Conservation (phyloP, 1,284 basidiomycete species). For the Ceratobasidium papillatum region DNA sequence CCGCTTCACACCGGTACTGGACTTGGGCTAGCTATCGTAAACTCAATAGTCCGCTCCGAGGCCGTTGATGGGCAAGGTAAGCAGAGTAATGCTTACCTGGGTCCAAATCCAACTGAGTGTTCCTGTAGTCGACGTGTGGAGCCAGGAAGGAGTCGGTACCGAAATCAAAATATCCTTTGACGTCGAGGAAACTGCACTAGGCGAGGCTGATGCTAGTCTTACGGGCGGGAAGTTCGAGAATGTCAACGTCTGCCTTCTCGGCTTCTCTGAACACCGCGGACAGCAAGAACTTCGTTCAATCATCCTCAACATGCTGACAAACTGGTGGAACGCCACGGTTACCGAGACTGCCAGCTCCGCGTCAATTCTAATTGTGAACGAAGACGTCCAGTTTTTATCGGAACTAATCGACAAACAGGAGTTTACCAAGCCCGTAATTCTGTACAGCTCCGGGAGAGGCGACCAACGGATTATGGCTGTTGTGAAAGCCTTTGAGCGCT, state of each 20-base stretch:
- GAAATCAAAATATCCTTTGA: conserved; percentile 90
- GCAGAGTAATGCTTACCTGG: neutral
- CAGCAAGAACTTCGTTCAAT: conserved; percentile 72
- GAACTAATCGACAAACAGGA: conserved; percentile 67
- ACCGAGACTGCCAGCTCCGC: conserved; percentile 59
- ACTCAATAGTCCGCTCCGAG: conserved; percentile 87
- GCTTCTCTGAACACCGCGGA: conserved; percentile 78
- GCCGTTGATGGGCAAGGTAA: conserved; percentile 80
- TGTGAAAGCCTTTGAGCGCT: conserved; percentile 73
- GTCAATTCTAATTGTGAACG: conserved; percentile 86
- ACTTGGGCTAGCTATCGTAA: conserved; percentile 95
- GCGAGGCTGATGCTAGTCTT: conserved; percentile 60
- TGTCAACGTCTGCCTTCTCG: conserved; percentile 72
- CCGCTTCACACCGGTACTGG: conserved; percentile 93
- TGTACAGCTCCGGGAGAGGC: conserved; percentile 76
- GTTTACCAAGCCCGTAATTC: conserved; percentile 71
- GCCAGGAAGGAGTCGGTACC: conserved; percentile 89
- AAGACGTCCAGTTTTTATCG: conserved; percentile 70
- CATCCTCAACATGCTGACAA: conserved; percentile 70
- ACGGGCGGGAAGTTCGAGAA: conserved; percentile 59
- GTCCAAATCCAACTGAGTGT: neutral
- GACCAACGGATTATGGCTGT: conserved; percentile 69
- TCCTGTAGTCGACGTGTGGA: conserved; percentile 75
- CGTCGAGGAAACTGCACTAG: conserved; percentile 68
- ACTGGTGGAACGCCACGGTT: conserved; percentile 82